Percentiles rank a stretch among this genome's conserved stretches.
Conservation (phyloP, 164 flowering plant genomes). For the Stephania cephalantha region DNA sequence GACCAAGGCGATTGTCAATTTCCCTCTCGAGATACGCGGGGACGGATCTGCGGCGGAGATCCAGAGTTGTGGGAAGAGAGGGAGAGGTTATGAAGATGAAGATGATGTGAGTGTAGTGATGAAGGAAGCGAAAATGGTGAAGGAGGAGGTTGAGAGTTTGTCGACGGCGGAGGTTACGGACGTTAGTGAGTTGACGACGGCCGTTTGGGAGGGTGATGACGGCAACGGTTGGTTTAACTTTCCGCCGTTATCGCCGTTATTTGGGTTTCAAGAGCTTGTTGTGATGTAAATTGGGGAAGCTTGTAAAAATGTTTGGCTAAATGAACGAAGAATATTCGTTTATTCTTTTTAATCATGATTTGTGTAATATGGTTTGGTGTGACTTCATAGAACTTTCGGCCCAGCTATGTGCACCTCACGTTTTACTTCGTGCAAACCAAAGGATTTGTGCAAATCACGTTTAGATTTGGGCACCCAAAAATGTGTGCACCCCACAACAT, state of each 20-base stretch:
- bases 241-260: slow-evolving; percentile 36
- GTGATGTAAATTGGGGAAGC: not conserved
- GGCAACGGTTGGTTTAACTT: slow-evolving; percentile 28
- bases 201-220: slow-evolving; percentile 26
- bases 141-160: not conserved
- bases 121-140: slow-evolving; percentile 3
- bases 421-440: too few species aligned
- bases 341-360: not conserved
- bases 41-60: not conserved
- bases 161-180: not conserved
- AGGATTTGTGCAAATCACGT: too few species aligned
- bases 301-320: too few species aligned
- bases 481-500: too few species aligned
- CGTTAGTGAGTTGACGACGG: slow-evolving; percentile 24
- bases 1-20: slow-evolving; percentile 39
- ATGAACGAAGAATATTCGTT: not conserved
- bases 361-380: too few species aligned
- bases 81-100: slow-evolving; percentile 11
- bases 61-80: slow-evolving; percentile 13
- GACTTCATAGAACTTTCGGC: too few species aligned
- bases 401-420: too few species aligned
- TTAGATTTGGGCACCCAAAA: too few species aligned
- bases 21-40: slow-evolving; percentile 33
- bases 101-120: not conserved
- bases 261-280: slow-evolving; percentile 7